Conservation (phyloP, 805 yeast species). For the Nakazawaea wyomingensis region DNA sequence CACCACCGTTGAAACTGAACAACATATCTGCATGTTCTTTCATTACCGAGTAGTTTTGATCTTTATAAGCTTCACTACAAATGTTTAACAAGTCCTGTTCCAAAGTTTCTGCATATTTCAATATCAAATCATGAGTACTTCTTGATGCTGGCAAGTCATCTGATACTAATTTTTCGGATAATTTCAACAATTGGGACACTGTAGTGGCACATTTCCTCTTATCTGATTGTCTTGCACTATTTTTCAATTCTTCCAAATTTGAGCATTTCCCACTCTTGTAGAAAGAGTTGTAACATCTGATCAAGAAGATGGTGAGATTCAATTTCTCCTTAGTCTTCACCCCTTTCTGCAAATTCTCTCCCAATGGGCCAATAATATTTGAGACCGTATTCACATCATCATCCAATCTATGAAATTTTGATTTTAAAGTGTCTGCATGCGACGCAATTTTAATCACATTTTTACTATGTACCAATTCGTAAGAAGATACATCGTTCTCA, state of each 20-base stretch:
- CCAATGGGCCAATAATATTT: constrained; percentile 60
- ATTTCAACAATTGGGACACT: constrained; percentile 56
- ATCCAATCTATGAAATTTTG: constrained; percentile 33
- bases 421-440: constrained; percentile 29
- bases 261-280: constrained; percentile 48
- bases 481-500: constrained; percentile 51
- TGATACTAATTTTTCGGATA: constrained; percentile 61
- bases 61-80: constrained; percentile 71
- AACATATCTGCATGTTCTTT: constrained; percentile 70
- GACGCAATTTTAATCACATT: constrained; percentile 54
- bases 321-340: constrained; percentile 73
- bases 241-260: constrained; percentile 49
- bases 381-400: constrained; percentile 50
- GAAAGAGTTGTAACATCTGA: constrained; percentile 74
- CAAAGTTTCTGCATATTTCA: constrained; percentile 69
- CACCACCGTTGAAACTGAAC: constrained; percentile 79
- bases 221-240: constrained; percentile 41
- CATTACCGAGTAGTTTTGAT: constrained; percentile 65
- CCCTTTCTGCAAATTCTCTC: constrained; percentile 59
- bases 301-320: constrained; percentile 62
- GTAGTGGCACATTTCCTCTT: constrained; percentile 63
- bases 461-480: constrained; percentile 62
- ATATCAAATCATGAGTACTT: constrained; percentile 40
- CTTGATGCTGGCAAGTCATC: constrained; percentile 41
- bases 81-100: constrained; percentile 65